Evolutionary conservation across 768 basidiomycete species (phyloP).

Genomic region (Mycena belliarum): DNA sequence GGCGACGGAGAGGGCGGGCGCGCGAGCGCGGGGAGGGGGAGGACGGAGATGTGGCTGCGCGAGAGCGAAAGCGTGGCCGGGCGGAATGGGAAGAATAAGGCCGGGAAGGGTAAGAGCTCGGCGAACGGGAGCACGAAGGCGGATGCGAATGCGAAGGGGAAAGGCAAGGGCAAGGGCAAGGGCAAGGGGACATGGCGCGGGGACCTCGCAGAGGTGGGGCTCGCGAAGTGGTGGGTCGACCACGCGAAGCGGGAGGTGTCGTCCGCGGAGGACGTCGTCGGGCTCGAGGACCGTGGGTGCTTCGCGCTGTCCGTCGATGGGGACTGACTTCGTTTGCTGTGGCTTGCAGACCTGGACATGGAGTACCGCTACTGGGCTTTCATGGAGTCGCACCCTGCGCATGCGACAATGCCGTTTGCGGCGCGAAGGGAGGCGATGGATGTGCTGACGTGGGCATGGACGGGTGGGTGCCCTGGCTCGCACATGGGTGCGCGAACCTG

Average conservation of each 20-base stretch:
- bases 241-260: constrained; percentile 59
- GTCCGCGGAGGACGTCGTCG: constrained; percentile 24
- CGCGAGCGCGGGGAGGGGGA: constrained; percentile 33
- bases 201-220: constrained; percentile 32
- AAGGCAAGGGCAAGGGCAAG: constrained; percentile 23
- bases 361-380: constrained; percentile 84
- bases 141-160: no score
- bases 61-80: constrained; percentile 40
- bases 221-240: constrained; percentile 62
- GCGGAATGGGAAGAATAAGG: constrained; percentile 27
- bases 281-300: constrained; percentile 48
- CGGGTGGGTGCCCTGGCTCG: constrained; percentile 43
- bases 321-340: background rate
- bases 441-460: constrained; percentile 78
- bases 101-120: no score
- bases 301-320: background rate
- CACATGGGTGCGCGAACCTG: background rate
- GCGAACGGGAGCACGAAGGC: no score
- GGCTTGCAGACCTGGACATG: constrained; percentile 63
- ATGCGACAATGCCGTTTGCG: constrained; percentile 54
- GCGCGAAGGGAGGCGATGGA: constrained; percentile 73
- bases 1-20: constrained; percentile 29
- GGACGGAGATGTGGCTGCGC: constrained; percentile 67
- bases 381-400: constrained; percentile 78
- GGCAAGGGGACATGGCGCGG: constrained; percentile 15